A percentile compares a stretch with the other conserved stretches of the same genome.
phyloP scores from a whole-genome alignment of 768 basidiomycete species.

The Tulasnella sp. region DNA sequence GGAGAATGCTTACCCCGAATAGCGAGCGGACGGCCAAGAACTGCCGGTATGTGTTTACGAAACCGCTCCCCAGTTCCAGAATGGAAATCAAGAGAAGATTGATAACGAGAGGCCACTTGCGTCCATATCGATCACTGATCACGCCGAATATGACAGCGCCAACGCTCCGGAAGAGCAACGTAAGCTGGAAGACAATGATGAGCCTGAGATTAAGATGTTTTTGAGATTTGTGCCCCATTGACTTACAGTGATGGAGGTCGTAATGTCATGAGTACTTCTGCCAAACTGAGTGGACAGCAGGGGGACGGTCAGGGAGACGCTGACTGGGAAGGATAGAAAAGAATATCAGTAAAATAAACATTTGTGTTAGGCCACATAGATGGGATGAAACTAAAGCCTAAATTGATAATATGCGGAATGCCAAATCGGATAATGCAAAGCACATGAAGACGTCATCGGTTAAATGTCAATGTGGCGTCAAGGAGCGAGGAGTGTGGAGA shows the following conservation, averaged over 20 bases:
- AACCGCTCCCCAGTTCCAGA: conserved; percentile 69
- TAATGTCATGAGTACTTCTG: conserved; percentile 24
- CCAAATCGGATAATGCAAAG: too few relatives aligned
- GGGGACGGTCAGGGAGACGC: conserved; percentile 35
- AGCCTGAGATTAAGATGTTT: too few relatives aligned
- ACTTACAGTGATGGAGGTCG: conserved; percentile 80
- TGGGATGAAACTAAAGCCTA: too few relatives aligned
- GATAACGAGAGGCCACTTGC: conserved; percentile 83
- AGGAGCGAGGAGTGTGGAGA: too few relatives aligned
- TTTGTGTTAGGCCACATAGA: too few relatives aligned
- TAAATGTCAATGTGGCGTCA: too few relatives aligned
- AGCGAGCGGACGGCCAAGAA: conserved; percentile 78
- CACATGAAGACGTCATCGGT: too few relatives aligned
- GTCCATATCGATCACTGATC: conserved; percentile 78
- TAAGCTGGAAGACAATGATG: too few relatives aligned
- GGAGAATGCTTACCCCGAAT: conserved; percentile 39
- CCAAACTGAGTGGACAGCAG: conserved; percentile 22
- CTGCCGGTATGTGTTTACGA: conserved; percentile 59
- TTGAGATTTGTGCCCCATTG: too few relatives aligned
- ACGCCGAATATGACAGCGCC: conserved; percentile 24
- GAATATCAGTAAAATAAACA: too few relatives aligned
- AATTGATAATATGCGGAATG: too few relatives aligned
- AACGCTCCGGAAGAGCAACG: conserved; percentile 78
- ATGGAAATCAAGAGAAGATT: conserved; percentile 62
- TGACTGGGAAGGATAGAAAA: conserved; percentile 34